Conservation (phyloP, 768 basidiomycete species). For the Pulveroboletus sp. region DNA sequence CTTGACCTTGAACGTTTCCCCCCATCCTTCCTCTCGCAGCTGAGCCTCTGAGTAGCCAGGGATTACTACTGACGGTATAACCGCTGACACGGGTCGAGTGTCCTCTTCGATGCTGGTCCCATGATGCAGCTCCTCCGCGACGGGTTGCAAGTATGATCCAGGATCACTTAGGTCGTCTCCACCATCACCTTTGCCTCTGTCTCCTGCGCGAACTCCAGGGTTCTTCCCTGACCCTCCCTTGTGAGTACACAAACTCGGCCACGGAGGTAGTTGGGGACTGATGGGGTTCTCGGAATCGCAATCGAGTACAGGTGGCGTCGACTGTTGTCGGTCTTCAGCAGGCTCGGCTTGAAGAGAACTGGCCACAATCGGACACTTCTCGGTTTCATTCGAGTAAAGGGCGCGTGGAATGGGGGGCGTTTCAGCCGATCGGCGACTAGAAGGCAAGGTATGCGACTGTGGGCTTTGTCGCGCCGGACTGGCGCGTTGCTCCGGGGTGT, state of each 20-base stretch:
- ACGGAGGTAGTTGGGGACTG: conserved; percentile 24
- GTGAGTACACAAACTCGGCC: conserved; percentile 13
- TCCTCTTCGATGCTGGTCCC: conserved; percentile 15
- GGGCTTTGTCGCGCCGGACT: conserved; percentile 9
- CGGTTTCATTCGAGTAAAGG: neutral
- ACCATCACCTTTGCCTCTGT: conserved; percentile 1
- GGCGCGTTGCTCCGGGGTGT: neutral
- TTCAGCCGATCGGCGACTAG: conserved; percentile 28
- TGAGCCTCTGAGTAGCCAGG: neutral
- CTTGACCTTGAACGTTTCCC: conserved; percentile 73
- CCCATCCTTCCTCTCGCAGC: conserved; percentile 47
- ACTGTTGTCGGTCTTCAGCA: conserved; percentile 19
- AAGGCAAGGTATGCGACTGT: conserved; percentile 32
- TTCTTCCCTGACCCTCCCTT: too few species aligned
- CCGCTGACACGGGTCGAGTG: neutral
- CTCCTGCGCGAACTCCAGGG: neutral
- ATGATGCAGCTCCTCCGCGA: conserved; percentile 19
- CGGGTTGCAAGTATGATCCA: conserved; percentile 14
- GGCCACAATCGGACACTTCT: neutral
- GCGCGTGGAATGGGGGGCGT: too few species aligned
- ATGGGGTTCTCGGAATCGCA: conserved; percentile 29
- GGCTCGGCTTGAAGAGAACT: neutral
- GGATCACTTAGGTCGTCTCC: conserved; percentile 2
- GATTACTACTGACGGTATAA: neutral
- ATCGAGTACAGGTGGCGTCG: conserved; percentile 54